Conservation (phyloP, 805 yeast genomes). For the Grigorovia transvaalensis region DNA sequence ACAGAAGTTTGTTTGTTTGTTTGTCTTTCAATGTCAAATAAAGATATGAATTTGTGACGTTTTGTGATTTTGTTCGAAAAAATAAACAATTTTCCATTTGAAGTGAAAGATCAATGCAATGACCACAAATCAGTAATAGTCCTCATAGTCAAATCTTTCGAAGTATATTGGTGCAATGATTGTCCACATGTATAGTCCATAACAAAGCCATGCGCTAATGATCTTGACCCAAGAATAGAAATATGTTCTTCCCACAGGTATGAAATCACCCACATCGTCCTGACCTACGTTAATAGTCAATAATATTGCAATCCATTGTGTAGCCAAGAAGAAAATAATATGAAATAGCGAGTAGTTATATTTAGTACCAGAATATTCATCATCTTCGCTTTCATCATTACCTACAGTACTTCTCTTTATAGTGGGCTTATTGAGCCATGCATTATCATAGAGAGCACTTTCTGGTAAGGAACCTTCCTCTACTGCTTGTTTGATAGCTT, state of each 20-base stretch:
- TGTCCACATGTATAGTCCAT: conserved; percentile 79
- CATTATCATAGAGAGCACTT: conserved; percentile 69
- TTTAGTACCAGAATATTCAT: conserved; percentile 61
- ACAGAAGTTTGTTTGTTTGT: too few relatives aligned
- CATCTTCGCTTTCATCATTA: conserved; percentile 26
- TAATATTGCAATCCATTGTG: conserved; percentile 92
- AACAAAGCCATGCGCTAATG: conserved; percentile 87
- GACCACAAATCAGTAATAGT: conserved; percentile 8
- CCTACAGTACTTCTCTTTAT: conserved; percentile 18
- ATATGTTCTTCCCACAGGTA: conserved; percentile 95
- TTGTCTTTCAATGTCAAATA: too few relatives aligned
- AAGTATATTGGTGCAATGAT: conserved; percentile 86
- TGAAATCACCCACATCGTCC: conserved; percentile 77
- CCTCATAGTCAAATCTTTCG: conserved; percentile 55
- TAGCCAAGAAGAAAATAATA: conserved; percentile 83
- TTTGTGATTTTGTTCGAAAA: background rate
- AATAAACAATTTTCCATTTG: too few relatives aligned
- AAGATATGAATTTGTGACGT: background rate
- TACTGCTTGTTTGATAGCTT: conserved; percentile 90
- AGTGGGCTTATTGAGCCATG: conserved; percentile 35
- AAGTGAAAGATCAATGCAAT: background rate
- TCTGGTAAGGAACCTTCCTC: conserved; percentile 91
- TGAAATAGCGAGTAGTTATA: conserved; percentile 87
- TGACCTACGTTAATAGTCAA: conserved; percentile 84
- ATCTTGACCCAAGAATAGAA: conserved; percentile 93